Evolutionary conservation across 2,329 filamentous ascomycete genomes (phyloP).

Genomic region (Massarina eburnea): DNA sequence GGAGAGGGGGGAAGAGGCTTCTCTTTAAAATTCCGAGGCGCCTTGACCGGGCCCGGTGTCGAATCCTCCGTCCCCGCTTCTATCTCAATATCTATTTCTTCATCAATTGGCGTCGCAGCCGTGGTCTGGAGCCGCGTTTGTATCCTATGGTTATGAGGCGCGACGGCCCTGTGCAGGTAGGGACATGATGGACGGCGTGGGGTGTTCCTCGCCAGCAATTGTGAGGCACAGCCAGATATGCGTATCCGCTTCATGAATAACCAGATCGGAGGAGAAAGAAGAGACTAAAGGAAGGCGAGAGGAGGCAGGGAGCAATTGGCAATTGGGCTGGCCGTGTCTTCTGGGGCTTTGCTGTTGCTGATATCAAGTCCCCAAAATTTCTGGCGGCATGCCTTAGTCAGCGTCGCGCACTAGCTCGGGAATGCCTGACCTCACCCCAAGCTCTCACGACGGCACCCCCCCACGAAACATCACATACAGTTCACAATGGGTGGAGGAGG

Average conservation of each 20-base stretch:
- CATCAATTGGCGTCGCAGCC: slow-evolving; percentile 13
- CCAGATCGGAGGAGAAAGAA: slow-evolving; percentile 13
- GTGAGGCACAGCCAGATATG: slow-evolving; percentile 61
- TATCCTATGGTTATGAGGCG: slow-evolving; percentile 32
- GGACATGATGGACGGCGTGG: slow-evolving; percentile 48
- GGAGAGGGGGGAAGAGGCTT: slow-evolving; percentile 62
- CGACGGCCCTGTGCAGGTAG: slow-evolving; percentile 25
- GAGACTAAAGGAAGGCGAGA: slow-evolving; percentile 6
- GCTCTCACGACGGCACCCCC: slow-evolving; percentile 16
- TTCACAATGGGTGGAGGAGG: slow-evolving; percentile 64
- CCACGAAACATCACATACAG: slow-evolving; percentile 52
- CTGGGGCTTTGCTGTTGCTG: slow-evolving; percentile 22
- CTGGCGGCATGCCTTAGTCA: slow-evolving; percentile 30
- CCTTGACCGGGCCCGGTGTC: not conserved
- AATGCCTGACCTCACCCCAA: slow-evolving; percentile 8
- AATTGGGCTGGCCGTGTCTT: slow-evolving; percentile 26
- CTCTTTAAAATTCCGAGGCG: slow-evolving; percentile 1
- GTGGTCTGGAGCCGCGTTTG: slow-evolving; percentile 28
- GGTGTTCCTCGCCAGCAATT: slow-evolving; percentile 54
- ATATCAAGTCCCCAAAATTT: slow-evolving; percentile 39
- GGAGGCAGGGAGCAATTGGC: slow-evolving; percentile 1
- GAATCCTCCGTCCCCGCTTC: slow-evolving; percentile 9
- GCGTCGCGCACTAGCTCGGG: slow-evolving; percentile 14
- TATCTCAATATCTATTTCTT: slow-evolving; percentile 15
- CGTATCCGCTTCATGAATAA: slow-evolving; percentile 63